Evolutionary conservation across 2,329 filamentous ascomycete species (phyloP), one percentile per base, ranked within the genome.

Genomic region (Alternaria brassicae): DNA sequence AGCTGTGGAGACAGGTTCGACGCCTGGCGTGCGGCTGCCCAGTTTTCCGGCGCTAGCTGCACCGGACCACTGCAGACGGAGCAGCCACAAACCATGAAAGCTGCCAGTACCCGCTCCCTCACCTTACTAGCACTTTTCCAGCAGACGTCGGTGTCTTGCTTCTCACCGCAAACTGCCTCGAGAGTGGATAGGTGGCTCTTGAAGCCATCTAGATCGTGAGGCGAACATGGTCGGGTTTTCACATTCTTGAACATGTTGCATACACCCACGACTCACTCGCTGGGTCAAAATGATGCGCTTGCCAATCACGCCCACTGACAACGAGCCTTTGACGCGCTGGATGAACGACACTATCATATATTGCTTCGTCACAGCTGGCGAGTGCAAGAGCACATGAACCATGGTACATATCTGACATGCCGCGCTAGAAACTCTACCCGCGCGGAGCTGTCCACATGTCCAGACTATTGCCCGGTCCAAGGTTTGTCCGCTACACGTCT

Each of bases 131-230:
- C 12, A 53, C 51, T 15, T 23, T 45, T 53, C 30, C 17, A 44
- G 25, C 19, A 45, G 9, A 56, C 17, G 28, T 44, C 40, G 53
- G 41, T 27, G 45, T 32, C 21, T 39, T 52, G 42, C 9, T 54
- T 34, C 23, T 57, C 41, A 53, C 36, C 41, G 53, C 36, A 57
- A 57, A 19, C 28, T 37, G 34, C 39, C 17, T 34, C 15, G 36
- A 30, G 34, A 49, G 19, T 36, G 36, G 45, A 41, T 3, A 37
- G 12, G 17, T 36, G 19, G 19, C 32, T 25, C 28, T 41, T 9
- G 27, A 34, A 28, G 36, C 12, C 60, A 32, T 56, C 48, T 48
- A 60, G 56, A 53, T 53, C 56, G 28, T 23, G 19, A 51, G 28
- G 56, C 47, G 37, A 53, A 15, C 21, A 48, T 44, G 19, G 23